Base-by-base conservation (phyloP, 495 filamentous ascomycete genomes). In the Hypoxylon fragiforme region DNA sequence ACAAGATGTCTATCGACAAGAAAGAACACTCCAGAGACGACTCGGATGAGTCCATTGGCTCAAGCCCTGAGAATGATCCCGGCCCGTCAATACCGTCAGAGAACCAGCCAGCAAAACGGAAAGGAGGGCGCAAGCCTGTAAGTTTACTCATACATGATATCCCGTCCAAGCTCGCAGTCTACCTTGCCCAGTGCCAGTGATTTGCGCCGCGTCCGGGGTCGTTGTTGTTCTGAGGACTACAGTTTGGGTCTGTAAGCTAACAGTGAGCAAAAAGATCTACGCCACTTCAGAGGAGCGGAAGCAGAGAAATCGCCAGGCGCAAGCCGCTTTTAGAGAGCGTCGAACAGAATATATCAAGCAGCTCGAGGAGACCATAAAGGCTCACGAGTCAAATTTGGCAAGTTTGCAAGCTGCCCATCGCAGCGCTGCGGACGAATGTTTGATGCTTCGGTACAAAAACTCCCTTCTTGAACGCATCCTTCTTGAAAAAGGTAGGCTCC, bases 291-390 rank as follows among this genome's bases (percentile, higher is more conserved):
- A 98, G 71, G 95, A 97, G 73, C 82, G 94, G 64, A 97, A 98
- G 76, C 94, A 97, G 75, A 85, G 95, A 59, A 98, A 98, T 66
- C 82, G 94, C 56, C 95, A 97, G 73, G 94, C 94, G 21, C 94
- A 98, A 70, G 94, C 94, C 37, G 94, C 94, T 21, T 98, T 98
- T 66, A 86, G 94, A 38, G 94, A 98, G 71, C 85, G 94, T 54
- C 85, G 94, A 55, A 97, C 95, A 20, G 94, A 98, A 76, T 98
- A 98, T 70, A 98, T 98, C 77, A 97, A 97, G 74, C 95, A 98
- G 71, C 82, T 98, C 8, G 94, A 98, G 72, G 89, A 90, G 44
- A 96, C 91, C 47, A 97, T 98, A 71, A 95, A 95, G 68, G 91
- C 91, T 57, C 94, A 97, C 77, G 94, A 98, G 72, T 90, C 96